Evolutionary conservation across 2,329 filamentous ascomycete species (phyloP).

Genomic region (Trichoderma gracile): DNA sequence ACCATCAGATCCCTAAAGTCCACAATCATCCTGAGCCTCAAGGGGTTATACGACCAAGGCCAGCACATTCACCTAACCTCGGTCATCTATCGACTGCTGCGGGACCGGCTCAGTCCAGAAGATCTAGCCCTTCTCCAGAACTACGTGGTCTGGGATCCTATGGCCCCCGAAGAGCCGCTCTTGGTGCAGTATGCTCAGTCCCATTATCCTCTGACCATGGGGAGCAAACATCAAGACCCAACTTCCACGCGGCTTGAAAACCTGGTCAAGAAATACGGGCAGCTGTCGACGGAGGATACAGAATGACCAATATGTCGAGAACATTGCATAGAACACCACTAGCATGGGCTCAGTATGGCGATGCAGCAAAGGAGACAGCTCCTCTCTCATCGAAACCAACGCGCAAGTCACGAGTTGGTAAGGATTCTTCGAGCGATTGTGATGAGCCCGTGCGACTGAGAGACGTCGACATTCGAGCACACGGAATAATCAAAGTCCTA

Average conservation of each 20-base stretch:
- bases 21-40: slow-evolving; percentile 18
- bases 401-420: no score
- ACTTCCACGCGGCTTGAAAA: neutral
- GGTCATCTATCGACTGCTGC: slow-evolving; percentile 15
- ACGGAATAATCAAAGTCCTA: no score
- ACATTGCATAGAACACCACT: neutral
- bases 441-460: no score
- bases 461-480: no score
- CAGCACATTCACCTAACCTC: slow-evolving; percentile 15
- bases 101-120: neutral
- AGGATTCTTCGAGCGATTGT: no score
- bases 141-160: slow-evolving; percentile 10
- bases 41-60: slow-evolving; percentile 24
- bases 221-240: neutral
- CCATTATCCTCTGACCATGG: slow-evolving; percentile 11
- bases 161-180: neutral
- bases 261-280: slow-evolving; percentile 8
- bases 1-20: slow-evolving; percentile 1
- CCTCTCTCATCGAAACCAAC: no score
- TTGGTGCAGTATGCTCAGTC: slow-evolving; percentile 15
- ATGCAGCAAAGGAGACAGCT: neutral
- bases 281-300: neutral
- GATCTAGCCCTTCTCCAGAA: slow-evolving; percentile 1
- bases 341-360: neutral
- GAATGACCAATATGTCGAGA: neutral